Percentiles rank a stretch among this genome's conserved stretches.
These are phyloP conservation scores for Hymenoscyphus fructigenus DNA, from an alignment of 2,329 filamentous ascomycete species.

Conservation along the genomic window DNA sequence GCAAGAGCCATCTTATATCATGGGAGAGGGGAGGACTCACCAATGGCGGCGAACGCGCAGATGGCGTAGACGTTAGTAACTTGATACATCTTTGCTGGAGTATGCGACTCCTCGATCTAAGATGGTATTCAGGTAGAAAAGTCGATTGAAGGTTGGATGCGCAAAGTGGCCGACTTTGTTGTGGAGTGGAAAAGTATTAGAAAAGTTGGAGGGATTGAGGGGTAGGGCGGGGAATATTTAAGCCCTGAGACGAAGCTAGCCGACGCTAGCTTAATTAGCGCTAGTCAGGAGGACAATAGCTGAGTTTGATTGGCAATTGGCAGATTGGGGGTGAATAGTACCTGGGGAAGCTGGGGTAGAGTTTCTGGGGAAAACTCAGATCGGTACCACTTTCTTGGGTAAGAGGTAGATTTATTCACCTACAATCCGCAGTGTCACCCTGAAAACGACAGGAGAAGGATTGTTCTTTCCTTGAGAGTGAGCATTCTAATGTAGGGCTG, in stretches of 20 bases:
- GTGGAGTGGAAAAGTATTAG: background rate
- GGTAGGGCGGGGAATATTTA: background rate
- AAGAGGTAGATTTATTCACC: background rate
- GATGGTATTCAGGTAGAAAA: background rate
- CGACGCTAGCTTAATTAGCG: background rate
- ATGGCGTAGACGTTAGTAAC: slow-evolving; percentile 57
- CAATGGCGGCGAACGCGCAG: slow-evolving; percentile 61
- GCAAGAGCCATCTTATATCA: background rate
- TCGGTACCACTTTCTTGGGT: background rate
- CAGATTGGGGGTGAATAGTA: background rate
- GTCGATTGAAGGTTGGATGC: background rate
- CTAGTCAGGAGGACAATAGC: background rate
- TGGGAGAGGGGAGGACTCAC: slow-evolving; percentile 37
- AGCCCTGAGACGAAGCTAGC: background rate
- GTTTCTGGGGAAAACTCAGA: no score
- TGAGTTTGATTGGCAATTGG: background rate
- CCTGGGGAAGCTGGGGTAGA: no score
- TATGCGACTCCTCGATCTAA: slow-evolving; percentile 5
- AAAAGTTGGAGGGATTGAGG: background rate
- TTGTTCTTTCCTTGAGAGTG: background rate
- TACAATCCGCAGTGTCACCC: background rate
- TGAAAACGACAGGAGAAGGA: background rate
- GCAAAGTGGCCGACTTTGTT: background rate
- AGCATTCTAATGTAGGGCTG: background rate
- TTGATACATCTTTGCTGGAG: slow-evolving; percentile 28